phyloP scores from a whole-genome alignment of 2,329 filamentous ascomycete genomes.

The Fusarium solani-melongenae region DNA sequence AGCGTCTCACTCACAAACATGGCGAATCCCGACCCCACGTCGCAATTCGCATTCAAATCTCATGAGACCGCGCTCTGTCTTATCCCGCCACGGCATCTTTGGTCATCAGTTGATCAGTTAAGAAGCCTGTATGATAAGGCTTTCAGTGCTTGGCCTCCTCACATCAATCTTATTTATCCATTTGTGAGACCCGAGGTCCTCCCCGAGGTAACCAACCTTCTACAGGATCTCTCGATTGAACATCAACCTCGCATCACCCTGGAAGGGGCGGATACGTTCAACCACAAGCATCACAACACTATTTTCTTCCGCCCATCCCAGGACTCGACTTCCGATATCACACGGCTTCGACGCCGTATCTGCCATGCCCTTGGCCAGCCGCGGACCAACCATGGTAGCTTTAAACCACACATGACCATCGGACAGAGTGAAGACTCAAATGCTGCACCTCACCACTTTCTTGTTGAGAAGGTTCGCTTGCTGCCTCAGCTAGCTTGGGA shows the following conservation, averaged over 20 bases:
- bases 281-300: conserved; percentile 61
- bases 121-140: conserved; percentile 72
- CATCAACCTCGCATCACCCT: conserved; percentile 47
- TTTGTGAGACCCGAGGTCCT: conserved; percentile 66
- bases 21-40: conserved; percentile 9
- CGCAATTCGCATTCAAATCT: conserved; percentile 46
- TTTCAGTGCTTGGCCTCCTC: conserved; percentile 72
- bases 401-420: conserved; percentile 66
- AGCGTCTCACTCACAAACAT: conserved; percentile 9
- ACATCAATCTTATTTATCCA: conserved; percentile 74
- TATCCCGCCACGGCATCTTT: conserved; percentile 62
- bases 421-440: conserved; percentile 65
- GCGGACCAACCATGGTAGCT: conserved; percentile 35
- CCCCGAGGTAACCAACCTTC: conserved; percentile 51
- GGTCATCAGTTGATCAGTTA: conserved; percentile 62
- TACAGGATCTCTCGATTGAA: conserved; percentile 30
- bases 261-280: conserved; percentile 58
- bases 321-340: conserved; percentile 37
- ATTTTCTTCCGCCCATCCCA: conserved; percentile 54
- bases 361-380: conserved; percentile 50
- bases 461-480: conserved; percentile 63
- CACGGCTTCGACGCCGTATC: conserved; percentile 49
- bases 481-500: conserved; percentile 62
- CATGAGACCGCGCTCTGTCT: conserved; percentile 71
- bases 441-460: conserved; percentile 58